Evolutionary conservation across 345 rosid genomes (phyloP), one percentile per base, ranked within the genome.

Genomic region (Cardamine occulta): DNA sequence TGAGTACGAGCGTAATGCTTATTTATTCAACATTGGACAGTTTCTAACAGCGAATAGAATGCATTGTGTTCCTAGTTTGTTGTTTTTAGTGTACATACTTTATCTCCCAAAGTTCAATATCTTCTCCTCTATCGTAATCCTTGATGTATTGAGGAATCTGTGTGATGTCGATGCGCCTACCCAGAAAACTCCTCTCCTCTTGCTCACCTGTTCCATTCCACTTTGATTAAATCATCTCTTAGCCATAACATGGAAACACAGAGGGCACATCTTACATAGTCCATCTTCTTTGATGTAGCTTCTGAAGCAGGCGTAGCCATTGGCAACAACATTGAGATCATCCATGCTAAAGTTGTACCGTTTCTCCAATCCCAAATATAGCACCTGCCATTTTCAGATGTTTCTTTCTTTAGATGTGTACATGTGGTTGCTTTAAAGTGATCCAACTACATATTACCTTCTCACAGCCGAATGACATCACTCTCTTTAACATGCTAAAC

Each of bases 321-420:
- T 89, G 45, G 93, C 95, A 70, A 89, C 95, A 56, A 82, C 83
- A 63, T 87, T 79, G 24, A 84, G 87, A 76, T 91, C 93, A 51
- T 84, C 73, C 17, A 93, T 68, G 76, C 91, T 94, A 83, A 94
- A 94, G 80, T 94, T 94, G 85, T 88, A 94, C 58, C 96, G 93
- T 73, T 94, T 94, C 82, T 91, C 98, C 86, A 94, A 48, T 9
- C 89, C 93, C 84, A 94, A 70, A 79, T 91, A 93, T 55, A 93
- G 75, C 51, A 89, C 86, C 97, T 89, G 75, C 45, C 56, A 49
- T 4, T 58, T 23, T 58, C 5, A 49, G 63, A 65, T 13, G 37
- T 28, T 7, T 15, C 23, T 55, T 35, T 15, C 18, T 32, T 10
- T 37, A 2, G 28, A 17, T 24, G 28, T 9, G 32, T 47, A 24